Conservation (phyloP, 2,329 filamentous ascomycete species). For the Cryphonectria radicalis region DNA sequence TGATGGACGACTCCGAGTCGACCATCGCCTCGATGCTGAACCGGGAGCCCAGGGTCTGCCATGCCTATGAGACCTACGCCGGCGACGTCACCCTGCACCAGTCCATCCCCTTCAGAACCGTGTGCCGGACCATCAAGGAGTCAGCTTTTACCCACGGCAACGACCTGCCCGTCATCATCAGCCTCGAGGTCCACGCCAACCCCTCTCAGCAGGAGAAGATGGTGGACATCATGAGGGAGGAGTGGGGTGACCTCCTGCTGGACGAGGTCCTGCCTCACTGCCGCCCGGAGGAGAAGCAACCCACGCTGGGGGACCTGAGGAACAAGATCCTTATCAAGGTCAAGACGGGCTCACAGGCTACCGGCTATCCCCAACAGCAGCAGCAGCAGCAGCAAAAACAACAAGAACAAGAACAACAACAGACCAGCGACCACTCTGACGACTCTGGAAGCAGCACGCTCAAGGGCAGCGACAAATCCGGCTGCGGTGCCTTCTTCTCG, state of each 20-base stretch:
- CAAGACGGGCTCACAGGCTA: slow-evolving; percentile 52
- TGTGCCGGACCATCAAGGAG: slow-evolving; percentile 79
- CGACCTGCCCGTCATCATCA: slow-evolving; percentile 84
- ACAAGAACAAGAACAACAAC: background rate
- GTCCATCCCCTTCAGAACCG: slow-evolving; percentile 81
- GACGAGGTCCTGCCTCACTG: slow-evolving; percentile 57
- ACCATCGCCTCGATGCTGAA: slow-evolving; percentile 34
- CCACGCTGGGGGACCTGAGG: slow-evolving; percentile 71
- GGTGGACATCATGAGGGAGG: slow-evolving; percentile 91
- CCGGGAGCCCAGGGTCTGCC: slow-evolving; percentile 78
- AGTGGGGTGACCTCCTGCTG: slow-evolving; percentile 77
- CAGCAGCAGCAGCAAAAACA: background rate
- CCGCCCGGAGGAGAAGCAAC: slow-evolving; percentile 60
- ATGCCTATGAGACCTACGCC: slow-evolving; percentile 49
- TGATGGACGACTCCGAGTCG: slow-evolving; percentile 15
- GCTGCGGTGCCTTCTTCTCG: slow-evolving; percentile 37
- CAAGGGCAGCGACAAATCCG: slow-evolving; percentile 38
- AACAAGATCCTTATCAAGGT: slow-evolving; percentile 85
- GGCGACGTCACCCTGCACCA: slow-evolving; percentile 76
- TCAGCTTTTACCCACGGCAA: slow-evolving; percentile 72
- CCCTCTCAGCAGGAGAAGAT: slow-evolving; percentile 84
- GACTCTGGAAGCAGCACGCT: slow-evolving; percentile 30
- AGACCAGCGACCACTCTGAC: background rate
- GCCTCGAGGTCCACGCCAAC: slow-evolving; percentile 86
- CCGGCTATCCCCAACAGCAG: slow-evolving; percentile 37